Evolutionary conservation across 2,329 filamentous ascomycete species (phyloP).

Genomic region (Mycosphaerella sp.): DNA sequence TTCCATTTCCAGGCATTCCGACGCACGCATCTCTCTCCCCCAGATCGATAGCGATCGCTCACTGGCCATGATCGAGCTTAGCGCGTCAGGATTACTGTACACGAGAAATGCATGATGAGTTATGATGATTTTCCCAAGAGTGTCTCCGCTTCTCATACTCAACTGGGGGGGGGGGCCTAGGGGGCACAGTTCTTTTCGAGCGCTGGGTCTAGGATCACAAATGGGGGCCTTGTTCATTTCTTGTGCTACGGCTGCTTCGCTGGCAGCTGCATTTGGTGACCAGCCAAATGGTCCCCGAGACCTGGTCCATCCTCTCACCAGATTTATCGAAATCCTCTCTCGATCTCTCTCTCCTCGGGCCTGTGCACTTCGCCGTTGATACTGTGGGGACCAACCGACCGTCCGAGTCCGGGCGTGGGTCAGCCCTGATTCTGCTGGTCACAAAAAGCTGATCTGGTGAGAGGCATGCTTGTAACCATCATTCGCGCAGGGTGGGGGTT

Average conservation of each 20-base stretch:
- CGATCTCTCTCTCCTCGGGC: not conserved
- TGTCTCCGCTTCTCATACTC: too few relatives aligned
- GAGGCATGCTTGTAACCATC: not conserved
- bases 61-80: too few relatives aligned
- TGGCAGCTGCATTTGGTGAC: conserved; percentile 5
- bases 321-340: not conserved
- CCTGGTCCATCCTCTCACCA: conserved; percentile 9
- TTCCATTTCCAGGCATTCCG: conserved; percentile 15
- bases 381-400: not conserved
- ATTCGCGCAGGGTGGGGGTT: not conserved
- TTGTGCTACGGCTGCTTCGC: conserved; percentile 5
- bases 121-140: too few relatives aligned
- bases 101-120: too few relatives aligned
- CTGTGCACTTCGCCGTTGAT: not conserved
- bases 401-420: conserved; percentile 4
- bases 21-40: too few relatives aligned
- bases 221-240: too few relatives aligned
- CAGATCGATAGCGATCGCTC: conserved; percentile 17
- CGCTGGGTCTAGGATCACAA: conserved; percentile 1
- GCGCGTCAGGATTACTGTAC: not conserved
- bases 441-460: conserved; percentile 4
- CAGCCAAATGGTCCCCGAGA: conserved; percentile 7
- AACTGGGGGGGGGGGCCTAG: too few relatives aligned
- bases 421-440: not conserved
- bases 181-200: conserved; percentile 7